A percentile compares a stretch with the other conserved stretches of the same genome.
phyloP scores from a whole-genome alignment of 345 rosid species.

The Sisymbrium altissimum region DNA sequence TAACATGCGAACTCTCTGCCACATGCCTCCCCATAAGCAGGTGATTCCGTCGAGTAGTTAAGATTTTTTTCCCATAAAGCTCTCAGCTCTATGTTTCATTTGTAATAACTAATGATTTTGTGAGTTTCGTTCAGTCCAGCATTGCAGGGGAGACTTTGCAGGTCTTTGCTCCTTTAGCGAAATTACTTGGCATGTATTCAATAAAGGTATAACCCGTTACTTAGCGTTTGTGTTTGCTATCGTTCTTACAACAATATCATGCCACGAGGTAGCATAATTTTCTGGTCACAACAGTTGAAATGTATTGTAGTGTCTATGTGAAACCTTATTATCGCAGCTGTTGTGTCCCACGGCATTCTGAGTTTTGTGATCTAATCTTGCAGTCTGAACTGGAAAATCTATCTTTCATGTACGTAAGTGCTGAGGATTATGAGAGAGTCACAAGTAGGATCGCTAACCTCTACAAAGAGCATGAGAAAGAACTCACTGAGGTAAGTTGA shows the following conservation, averaged over 20 bases:
- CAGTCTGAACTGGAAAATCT: slow-evolving; percentile 97
- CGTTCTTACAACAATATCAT: neutral
- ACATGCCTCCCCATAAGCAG: slow-evolving; percentile 99
- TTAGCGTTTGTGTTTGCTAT: neutral
- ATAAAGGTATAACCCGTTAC: slow-evolving; percentile 62
- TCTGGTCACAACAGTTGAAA: neutral
- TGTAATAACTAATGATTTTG: slow-evolving; percentile 27
- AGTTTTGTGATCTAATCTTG: slow-evolving; percentile 34
- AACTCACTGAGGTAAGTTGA: slow-evolving; percentile 66
- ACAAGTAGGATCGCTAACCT: slow-evolving; percentile 83
- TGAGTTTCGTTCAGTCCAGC: slow-evolving; percentile 66
- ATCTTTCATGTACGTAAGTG: slow-evolving; percentile 87
- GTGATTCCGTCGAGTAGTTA: slow-evolving; percentile 36
- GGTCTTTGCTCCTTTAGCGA: slow-evolving; percentile 97
- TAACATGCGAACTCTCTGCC: slow-evolving; percentile 92
- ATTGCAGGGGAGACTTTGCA: slow-evolving; percentile 95
- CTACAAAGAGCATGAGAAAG: slow-evolving; percentile 82
- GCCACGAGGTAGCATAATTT: slow-evolving; percentile 1
- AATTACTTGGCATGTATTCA: slow-evolving; percentile 94
- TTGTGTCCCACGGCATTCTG: slow-evolving; percentile 1
- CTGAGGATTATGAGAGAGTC: slow-evolving; percentile 87
- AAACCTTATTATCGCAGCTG: slow-evolving; percentile 5
- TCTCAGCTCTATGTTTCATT: slow-evolving; percentile 8
- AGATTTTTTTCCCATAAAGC: slow-evolving; percentile 7
- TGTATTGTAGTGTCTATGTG: neutral